Evolutionary conservation across 495 filamentous ascomycete genomes (phyloP), one percentile per base, ranked within the genome.

Genomic region (Annulohypoxylon moriforme): DNA sequence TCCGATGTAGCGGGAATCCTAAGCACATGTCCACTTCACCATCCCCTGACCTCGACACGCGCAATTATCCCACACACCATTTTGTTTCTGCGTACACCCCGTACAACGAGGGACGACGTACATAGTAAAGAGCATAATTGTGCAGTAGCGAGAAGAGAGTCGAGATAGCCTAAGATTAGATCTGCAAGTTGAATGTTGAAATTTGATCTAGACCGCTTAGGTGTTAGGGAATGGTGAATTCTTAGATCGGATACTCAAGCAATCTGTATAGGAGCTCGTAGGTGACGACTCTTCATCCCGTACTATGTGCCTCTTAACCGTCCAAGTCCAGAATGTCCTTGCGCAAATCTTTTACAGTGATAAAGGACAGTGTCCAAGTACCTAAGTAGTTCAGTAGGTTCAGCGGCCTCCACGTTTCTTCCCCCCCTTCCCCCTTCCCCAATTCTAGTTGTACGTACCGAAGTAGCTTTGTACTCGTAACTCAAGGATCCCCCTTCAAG

Each of bases 351-450:
- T 62, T 64, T 49, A 49, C 20, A 49, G 22, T 49, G 46, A 14
- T 49, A 3, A 29, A 29, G 27, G 2, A 29, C 27, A 29, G 27
- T 29, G 27, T 29, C 27, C 2, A 49, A 24, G 46, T 52, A 52
- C 47, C 24, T 18, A 52, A 6, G 47, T n/a, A 52, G 47, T n/a
- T 61, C 47, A 69, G 63, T 67, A 73, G 70, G 70, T 60, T 66
- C 65, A 73, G 70, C 70, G 60, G 70, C 70, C 70, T 73, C 70
- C 70, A 73, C 70, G 70, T 73, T 73, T 73, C 60, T 58, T n/a
- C 16, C 65, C 70, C 65, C 60, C 46, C 60, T 56, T 56, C 65
- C 70, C 70, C 61, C 42, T 64, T 73, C 69, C 69, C 69, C 69
- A 72, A 72, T 68, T 71, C 46, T 61, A 33, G 50, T 20, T 42